Evolutionary conservation across 371 early-diverging fungal species (phyloP).

Genomic region (Mortierella sp.): DNA sequence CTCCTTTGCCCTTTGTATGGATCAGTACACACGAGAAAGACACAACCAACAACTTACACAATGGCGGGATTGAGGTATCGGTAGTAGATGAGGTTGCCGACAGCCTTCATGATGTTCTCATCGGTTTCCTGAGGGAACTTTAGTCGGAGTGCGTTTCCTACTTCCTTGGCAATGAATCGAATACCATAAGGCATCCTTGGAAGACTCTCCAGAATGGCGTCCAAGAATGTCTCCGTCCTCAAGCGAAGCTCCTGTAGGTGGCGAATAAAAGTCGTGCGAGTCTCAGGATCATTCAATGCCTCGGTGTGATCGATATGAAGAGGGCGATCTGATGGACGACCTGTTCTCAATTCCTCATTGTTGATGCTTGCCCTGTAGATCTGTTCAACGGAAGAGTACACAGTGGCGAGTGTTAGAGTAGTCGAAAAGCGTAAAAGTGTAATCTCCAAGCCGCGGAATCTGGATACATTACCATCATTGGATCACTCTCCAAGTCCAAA

Average conservation of each 20-base stretch:
- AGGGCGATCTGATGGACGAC: slow-evolving; percentile 79
- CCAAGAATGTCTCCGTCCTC: slow-evolving; percentile 84
- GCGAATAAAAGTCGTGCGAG: slow-evolving; percentile 77
- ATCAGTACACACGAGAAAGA: neutral
- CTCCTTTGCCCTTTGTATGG: too few species aligned
- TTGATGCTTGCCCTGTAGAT: slow-evolving; percentile 90
- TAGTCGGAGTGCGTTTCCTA: slow-evolving; percentile 78
- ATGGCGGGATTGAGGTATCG: slow-evolving; percentile 98
- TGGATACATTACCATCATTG: slow-evolving; percentile 66
- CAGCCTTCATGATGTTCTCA: slow-evolving; percentile 81
- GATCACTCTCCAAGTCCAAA: slow-evolving; percentile 93
- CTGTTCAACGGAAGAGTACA: slow-evolving; percentile 16
- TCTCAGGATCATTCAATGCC: slow-evolving; percentile 89
- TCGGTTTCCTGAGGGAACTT: slow-evolving; percentile 87
- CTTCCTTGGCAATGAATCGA: slow-evolving; percentile 92
- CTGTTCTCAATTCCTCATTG: slow-evolving; percentile 91
- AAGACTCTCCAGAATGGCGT: slow-evolving; percentile 80
- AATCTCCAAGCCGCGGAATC: too few species aligned
- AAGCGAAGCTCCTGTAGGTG: slow-evolving; percentile 80
- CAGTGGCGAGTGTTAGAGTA: neutral
- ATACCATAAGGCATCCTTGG: slow-evolving; percentile 95
- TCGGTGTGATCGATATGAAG: slow-evolving; percentile 85
- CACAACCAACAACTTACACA: slow-evolving; percentile 67
- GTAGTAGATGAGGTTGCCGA: slow-evolving; percentile 96
- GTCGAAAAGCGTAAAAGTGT: too few species aligned